Conservation (phyloP, 106 monocot genomes). For the Allium cepa region DNA sequence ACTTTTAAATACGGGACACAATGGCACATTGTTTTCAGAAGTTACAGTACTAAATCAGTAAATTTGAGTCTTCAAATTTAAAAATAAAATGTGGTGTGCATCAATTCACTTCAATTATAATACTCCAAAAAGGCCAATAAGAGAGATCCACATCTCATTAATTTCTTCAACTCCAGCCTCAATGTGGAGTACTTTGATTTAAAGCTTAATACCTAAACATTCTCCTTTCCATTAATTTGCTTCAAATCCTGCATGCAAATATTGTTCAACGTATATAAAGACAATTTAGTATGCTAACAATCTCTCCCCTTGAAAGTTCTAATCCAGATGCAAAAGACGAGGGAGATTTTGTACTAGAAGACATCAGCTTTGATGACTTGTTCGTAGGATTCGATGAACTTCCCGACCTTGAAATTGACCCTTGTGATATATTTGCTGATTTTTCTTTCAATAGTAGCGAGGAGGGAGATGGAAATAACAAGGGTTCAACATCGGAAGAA, state of each 20-base stretch:
- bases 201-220: neutral
- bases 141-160: neutral
- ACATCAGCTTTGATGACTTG: conserved; percentile 10
- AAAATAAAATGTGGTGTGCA: conserved; percentile 3
- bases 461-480: neutral
- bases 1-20: too few species aligned
- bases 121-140: conserved; percentile 6
- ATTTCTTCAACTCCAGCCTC: neutral
- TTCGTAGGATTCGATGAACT: conserved; percentile 7
- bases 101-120: conserved; percentile 4
- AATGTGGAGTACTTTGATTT: neutral
- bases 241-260: neutral
- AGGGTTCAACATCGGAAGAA: too few species aligned
- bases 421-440: conserved; percentile 1
- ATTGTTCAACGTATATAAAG: neutral
- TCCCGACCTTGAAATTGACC: conserved; percentile 11
- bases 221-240: neutral
- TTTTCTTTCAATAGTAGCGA: conserved; percentile 3
- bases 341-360: conserved; percentile 8
- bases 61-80: neutral
- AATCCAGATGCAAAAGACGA: neutral
- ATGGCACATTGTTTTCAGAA: neutral
- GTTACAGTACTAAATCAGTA: neutral
- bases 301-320: conserved; percentile 8
- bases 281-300: conserved; percentile 10